Evolutionary conservation across 2,329 filamentous ascomycete genomes (phyloP), one percentile per base, ranked within the genome.

Genomic region (Arthrobotrys entomopaga): DNA sequence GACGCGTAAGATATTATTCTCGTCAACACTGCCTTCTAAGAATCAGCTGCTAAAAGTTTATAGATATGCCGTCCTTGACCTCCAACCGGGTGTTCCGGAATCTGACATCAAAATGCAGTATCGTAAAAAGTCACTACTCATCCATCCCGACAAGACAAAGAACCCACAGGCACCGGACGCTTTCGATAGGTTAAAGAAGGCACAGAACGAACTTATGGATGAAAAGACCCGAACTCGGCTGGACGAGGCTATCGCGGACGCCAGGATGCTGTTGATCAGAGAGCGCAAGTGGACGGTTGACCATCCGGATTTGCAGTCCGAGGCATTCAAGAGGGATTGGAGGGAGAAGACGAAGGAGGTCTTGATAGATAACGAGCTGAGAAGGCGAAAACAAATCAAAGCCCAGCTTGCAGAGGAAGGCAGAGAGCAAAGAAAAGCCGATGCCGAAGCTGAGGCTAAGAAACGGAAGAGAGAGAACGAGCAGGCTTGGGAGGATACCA

Each of bases 321-420:
- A 90, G 13, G 89, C 91, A 54, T 98, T 98, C 80, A 89, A 89
- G 77, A 87, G 86, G 78, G 89, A 91, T 80, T 99, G 95, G 95
- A 88, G 91, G 78, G 89, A 93, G 81, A 98, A 97, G 87, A 88
- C 92, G 11, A 90, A 92, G 78, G 87, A 90, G 80, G 95, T 99
- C 50, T 87, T 99, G 77, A 88, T 97, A 79, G 95, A 99, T 79
- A 94, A 96, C 80, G 95, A 98, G 83, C 87, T 93, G 79, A 87
- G 95, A 60, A 86, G 92, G 64, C 86, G 91, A 73, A 87, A 93
- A 77, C 93, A 97, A 85, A 82, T 94, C 81, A 96, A 96, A 84
- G 95, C 91, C 46, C 91, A 95, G 84, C 90, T 99, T 89, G 92
- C 96, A 82, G 95, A 99, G 82, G 94, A 99, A 82, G 95, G 95